These are phyloP conservation scores for Colletotrichum cereale DNA, from an alignment of 2,329 filamentous ascomycete species.

Conservation along the genomic window DNA sequence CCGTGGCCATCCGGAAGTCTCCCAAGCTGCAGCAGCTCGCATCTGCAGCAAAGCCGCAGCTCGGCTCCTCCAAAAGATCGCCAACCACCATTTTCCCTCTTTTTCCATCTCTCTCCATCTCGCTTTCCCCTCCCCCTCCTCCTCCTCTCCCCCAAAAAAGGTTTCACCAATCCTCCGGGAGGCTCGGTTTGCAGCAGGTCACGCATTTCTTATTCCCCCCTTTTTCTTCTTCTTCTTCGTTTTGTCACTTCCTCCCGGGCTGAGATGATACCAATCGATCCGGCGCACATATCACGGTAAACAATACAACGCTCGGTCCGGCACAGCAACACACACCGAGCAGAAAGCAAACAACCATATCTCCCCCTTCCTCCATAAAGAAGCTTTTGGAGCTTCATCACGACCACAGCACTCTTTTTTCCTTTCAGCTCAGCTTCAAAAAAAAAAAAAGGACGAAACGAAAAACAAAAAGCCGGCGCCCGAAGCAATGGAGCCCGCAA, in stretches of 20 bases:
- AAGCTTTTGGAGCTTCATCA: neutral
- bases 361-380: slow-evolving; percentile 1
- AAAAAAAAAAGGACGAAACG: neutral
- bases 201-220: neutral
- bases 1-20: slow-evolving; percentile 20
- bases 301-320: neutral
- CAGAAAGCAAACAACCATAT: neutral
- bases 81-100: neutral
- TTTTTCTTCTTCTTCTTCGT: neutral
- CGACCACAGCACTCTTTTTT: neutral
- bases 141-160: neutral
- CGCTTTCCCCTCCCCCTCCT: neutral
- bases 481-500: slow-evolving; percentile 49
- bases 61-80: slow-evolving; percentile 28
- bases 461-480: neutral
- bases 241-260: neutral
- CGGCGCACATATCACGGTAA: neutral
- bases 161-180: slow-evolving; percentile 10
- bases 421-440: neutral
- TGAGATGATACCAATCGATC: neutral
- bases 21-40: slow-evolving; percentile 33
- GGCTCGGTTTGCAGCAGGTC: neutral
- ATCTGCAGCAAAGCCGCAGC: slow-evolving; percentile 44
- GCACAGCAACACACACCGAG: slow-evolving; percentile 14
- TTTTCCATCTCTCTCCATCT: neutral